These are phyloP conservation scores for Backusella psychrophila DNA, from an alignment of 192 early-diverging fungal genomes.

Conservation along the genomic window DNA sequence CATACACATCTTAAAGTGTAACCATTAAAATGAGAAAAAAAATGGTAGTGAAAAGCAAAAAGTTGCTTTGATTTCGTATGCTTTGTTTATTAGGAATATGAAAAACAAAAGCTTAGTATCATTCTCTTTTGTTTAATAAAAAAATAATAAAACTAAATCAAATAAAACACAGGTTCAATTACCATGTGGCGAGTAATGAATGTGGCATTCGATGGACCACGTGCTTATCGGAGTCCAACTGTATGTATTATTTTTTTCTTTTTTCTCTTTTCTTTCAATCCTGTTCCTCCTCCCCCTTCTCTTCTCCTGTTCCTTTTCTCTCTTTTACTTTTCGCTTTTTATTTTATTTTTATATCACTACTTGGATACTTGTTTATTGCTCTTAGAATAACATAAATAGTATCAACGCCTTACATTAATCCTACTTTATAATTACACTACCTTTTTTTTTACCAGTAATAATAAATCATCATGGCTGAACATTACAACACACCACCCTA, in stretches of 20 bases:
- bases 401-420: not conserved
- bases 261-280: not conserved
- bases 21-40: not conserved
- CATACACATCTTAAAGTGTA: not conserved
- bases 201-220: not conserved
- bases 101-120: not conserved
- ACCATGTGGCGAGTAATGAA: not conserved
- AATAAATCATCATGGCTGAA: not conserved
- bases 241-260: not conserved
- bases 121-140: not conserved
- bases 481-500: slow-evolving; percentile 6
- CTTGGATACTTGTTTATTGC: not conserved
- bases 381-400: not conserved
- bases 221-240: not conserved
- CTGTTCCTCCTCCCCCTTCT: not conserved
- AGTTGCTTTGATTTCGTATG: no score
- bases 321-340: not conserved
- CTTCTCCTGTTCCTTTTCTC: not conserved
- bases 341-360: not conserved
- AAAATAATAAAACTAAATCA: not conserved
- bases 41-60: not conserved
- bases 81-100: not conserved
- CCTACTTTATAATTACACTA: not conserved
- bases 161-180: not conserved
- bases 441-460: not conserved